Evolutionary conservation across 495 filamentous ascomycete species (phyloP).

Genomic region (Daldinia vernicosa): DNA sequence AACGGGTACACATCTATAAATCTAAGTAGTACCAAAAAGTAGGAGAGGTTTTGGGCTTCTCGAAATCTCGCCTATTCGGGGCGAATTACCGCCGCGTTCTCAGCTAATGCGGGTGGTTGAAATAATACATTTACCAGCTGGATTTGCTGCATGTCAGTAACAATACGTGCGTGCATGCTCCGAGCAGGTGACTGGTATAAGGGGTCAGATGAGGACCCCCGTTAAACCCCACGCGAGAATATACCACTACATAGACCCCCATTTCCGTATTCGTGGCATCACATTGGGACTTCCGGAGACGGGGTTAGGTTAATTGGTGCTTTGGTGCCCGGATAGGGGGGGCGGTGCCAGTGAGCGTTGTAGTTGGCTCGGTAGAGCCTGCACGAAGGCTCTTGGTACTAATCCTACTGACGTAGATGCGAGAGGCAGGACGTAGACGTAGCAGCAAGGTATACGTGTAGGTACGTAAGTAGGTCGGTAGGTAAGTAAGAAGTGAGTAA

Average conservation of each 20-base stretch:
- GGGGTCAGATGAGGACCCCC: conserved; percentile 32
- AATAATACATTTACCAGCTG: conserved; percentile 12
- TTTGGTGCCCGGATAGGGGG: conserved; percentile 8
- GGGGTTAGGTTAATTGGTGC: conserved; percentile 3
- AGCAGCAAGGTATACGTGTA: conserved; percentile 1
- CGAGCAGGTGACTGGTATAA: conserved; percentile 36
- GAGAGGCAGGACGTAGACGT: neutral
- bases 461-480: neutral
- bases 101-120: conserved; percentile 32
- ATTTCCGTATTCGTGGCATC: conserved; percentile 23
- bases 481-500: neutral
- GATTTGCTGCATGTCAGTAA: conserved; percentile 28
- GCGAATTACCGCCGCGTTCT: conserved; percentile 26
- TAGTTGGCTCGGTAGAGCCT: conserved; percentile 7
- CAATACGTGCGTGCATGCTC: conserved; percentile 3
- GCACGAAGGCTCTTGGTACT: neutral
- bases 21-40: conserved; percentile 19
- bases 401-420: conserved; percentile 10
- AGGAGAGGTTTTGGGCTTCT: conserved; percentile 6
- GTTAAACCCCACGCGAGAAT: conserved; percentile 22
- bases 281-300: conserved; percentile 11
- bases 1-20: conserved; percentile 35
- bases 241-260: conserved; percentile 4
- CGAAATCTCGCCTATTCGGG: conserved; percentile 18
- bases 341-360: conserved; percentile 10